A percentile compares a stretch with the other conserved stretches of the same genome.
phyloP scores from a whole-genome alignment of 2,329 filamentous ascomycete genomes.

The Furcasterigmium sp. region DNA sequence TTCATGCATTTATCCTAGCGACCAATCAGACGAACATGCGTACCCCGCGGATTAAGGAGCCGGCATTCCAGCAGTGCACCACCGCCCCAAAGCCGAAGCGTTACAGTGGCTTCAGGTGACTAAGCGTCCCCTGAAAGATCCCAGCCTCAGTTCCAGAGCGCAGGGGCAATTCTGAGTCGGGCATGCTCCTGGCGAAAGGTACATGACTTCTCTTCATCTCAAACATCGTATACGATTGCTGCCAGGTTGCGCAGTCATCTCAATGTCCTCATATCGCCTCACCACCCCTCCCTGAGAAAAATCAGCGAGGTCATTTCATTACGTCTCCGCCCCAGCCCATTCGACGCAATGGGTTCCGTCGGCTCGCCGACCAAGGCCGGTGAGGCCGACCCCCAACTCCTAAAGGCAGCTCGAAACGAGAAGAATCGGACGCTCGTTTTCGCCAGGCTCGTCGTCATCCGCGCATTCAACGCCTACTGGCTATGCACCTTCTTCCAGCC shows the following conservation, averaged over 20 bases:
- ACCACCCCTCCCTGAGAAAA: background rate
- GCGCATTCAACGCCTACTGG: conserved; percentile 72
- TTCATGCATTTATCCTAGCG: no score
- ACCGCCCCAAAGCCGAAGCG: background rate
- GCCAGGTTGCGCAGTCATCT: background rate
- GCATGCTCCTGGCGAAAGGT: no score
- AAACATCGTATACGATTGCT: no score
- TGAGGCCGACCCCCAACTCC: conserved; percentile 11
- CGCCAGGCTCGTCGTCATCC: conserved; percentile 55
- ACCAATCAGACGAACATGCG: background rate
- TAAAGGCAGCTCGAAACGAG: conserved; percentile 16
- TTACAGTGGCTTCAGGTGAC: background rate
- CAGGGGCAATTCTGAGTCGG: no score
- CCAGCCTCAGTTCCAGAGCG: no score
- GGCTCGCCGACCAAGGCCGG: conserved; percentile 7
- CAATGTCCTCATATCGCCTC: background rate
- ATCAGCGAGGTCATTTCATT: background rate
- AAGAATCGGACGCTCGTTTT: conserved; percentile 17
- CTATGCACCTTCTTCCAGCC: conserved; percentile 94
- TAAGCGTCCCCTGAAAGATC: no score
- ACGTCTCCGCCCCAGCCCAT: background rate
- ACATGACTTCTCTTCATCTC: no score
- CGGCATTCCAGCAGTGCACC: no score
- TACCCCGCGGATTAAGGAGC: background rate
- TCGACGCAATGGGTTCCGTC: conserved; percentile 13